Evolutionary conservation across 139 green algal species (phyloP), one percentile per base, ranked within the genome.

Genomic region (Picochlorum costavermella): DNA sequence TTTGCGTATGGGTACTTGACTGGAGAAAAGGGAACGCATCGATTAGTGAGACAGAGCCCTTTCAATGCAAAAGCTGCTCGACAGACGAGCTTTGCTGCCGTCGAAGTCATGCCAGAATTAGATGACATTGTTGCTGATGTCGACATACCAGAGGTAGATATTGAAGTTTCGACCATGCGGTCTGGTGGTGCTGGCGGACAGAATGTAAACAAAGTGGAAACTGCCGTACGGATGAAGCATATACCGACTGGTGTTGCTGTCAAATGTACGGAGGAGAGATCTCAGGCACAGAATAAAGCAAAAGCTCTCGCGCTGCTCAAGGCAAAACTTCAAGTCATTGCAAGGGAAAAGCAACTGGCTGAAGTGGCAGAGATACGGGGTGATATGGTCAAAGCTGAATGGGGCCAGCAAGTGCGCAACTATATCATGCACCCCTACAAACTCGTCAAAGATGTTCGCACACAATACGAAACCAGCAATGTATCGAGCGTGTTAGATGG

Each of bases 161-260:
- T 99, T 56, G 88, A 98, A 66, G 77, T 96, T 25, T 86, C 76
- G 4, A 93, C 86, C 26, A 89, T 88, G 84, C 64, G 86, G 9
- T 64, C 75, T 2, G 80, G 87, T 4, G 88, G 88, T 10, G 83
- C 84, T 30, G 90, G 90, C 3, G 90, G 90, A 2, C 90, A 99
- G 76, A 98, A 98, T 71, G 94, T 99, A 8, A 99, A 99, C 86
- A 99, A 99, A 78, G 88, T 98, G 56, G 79, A 85, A 70, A 96
- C 88, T 1, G 91, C 74, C 20, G 92, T 98, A 58, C 83, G 92
- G 4, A 82, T 98, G 9, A 75, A 76, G 59, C 92, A 98, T 82
- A 30, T 94, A 1, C 92, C 92, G 13, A 94, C 83, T 4, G 88
- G 90, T 5, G 68, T 99, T 12, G 63, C 83, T 2, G 90, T 98